Percentiles rank a stretch among this genome's conserved stretches.
phyloP scores from a whole-genome alignment of 192 early-diverging fungal genomes.

The Rhizophlyctis rosea region DNA sequence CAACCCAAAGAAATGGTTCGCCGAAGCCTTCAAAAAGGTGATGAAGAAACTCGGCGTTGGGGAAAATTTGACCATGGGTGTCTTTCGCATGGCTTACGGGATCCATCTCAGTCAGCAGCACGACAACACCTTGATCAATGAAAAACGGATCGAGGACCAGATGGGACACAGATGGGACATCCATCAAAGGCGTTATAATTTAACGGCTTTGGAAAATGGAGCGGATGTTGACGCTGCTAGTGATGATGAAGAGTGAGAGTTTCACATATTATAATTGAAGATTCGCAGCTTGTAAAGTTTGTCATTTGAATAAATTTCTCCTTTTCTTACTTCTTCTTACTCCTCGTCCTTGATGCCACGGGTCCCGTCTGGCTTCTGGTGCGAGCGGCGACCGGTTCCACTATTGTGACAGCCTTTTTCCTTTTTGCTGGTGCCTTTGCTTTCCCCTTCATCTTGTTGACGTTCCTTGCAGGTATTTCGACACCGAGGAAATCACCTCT shows the following conservation, averaged over 20 bases:
- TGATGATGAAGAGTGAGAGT: not conserved
- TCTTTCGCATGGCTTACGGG: not conserved
- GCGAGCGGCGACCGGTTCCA: too few species aligned
- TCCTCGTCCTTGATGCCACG: too few species aligned
- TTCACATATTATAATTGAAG: too few species aligned
- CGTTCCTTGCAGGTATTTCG: too few species aligned
- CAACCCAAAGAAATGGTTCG: not conserved
- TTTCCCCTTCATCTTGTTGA: too few species aligned
- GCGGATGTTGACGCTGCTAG: not conserved
- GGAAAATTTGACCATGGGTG: not conserved
- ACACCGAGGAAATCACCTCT: too few species aligned
- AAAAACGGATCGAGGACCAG: not conserved
- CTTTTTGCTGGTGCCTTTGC: too few species aligned
- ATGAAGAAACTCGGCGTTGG: not conserved
- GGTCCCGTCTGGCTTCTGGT: too few species aligned
- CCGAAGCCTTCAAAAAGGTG: not conserved
- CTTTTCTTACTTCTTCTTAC: too few species aligned
- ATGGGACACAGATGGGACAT: not conserved
- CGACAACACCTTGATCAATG: not conserved
- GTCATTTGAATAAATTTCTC: too few species aligned
- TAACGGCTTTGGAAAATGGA: not conserved
- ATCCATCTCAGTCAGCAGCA: not conserved
- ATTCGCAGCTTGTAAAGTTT: too few species aligned
- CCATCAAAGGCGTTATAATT: not conserved
- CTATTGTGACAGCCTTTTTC: too few species aligned